Evolutionary conservation across 176 grass and related monocot species (phyloP).

Genomic region (Thinopyrum elongatum): DNA sequence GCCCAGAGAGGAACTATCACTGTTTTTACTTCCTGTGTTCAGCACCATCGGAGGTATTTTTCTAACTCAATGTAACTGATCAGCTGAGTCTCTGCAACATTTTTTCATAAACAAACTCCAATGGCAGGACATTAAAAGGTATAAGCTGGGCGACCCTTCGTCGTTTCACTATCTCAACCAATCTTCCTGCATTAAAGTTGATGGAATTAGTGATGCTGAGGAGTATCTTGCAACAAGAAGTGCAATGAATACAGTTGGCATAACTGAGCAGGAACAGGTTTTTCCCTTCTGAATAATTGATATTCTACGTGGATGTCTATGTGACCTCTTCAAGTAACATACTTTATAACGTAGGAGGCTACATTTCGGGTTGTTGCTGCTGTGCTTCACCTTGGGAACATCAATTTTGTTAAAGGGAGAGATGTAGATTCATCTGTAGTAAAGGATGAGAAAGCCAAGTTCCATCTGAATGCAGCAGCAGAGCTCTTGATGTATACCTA

Average conservation of each 20-base stretch:
- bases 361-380: conserved; percentile 88
- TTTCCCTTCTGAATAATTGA: conserved; percentile 1
- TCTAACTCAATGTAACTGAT: conserved; percentile 2
- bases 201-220: conserved; percentile 68
- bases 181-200: conserved; percentile 80
- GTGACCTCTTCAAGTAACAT: conserved; percentile 11
- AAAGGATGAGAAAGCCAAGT: conserved; percentile 83
- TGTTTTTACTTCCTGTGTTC: conserved; percentile 91
- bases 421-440: conserved; percentile 86
- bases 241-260: conserved; percentile 95
- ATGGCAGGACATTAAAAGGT: conserved; percentile 65
- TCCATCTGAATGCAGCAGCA: conserved; percentile 79
- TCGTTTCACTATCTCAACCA: conserved; percentile 91
- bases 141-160: conserved; percentile 61
- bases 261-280: conserved; percentile 82
- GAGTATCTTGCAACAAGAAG: conserved; percentile 85
- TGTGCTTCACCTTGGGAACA: conserved; percentile 95
- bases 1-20: conserved; percentile 95
- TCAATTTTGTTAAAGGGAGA: conserved; percentile 88
- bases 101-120: conserved; percentile 15
- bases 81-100: neutral
- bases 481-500: conserved; percentile 81
- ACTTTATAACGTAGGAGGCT: conserved; percentile 54
- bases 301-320: conserved; percentile 13
- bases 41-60: conserved; percentile 73